Conservation (phyloP, 345 rosid species). For the Lepidium africanum region DNA sequence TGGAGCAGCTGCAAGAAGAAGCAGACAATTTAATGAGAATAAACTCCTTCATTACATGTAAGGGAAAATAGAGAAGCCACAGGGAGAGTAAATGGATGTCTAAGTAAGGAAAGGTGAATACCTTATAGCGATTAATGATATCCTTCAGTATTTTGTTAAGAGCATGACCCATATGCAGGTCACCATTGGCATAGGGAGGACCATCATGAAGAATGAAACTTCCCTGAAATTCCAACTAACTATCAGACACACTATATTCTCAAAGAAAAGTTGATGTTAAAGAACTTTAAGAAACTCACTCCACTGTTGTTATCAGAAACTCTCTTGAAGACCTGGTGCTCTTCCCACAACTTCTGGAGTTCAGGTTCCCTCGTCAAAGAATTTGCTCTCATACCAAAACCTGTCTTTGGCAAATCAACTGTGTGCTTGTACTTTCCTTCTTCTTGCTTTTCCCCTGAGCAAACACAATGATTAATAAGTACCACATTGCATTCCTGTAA, state of each 20-base stretch:
- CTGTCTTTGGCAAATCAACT: constrained; percentile 78
- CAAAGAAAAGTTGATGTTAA: constrained; percentile 7
- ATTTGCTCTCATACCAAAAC: constrained; percentile 87
- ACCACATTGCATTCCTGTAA: background rate
- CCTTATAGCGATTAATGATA: constrained; percentile 92
- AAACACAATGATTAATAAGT: constrained; percentile 9
- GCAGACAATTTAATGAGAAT: constrained; percentile 5
- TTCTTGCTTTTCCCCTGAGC: constrained; percentile 69
- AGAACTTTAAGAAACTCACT: constrained; percentile 40
- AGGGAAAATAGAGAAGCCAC: background rate
- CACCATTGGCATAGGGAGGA: constrained; percentile 97
- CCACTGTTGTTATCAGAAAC: constrained; percentile 65
- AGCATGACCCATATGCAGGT: constrained; percentile 93
- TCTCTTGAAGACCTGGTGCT: constrained; percentile 70
- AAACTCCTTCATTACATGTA: background rate
- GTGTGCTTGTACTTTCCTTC: constrained; percentile 92
- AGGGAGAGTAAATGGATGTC: background rate
- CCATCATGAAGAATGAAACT: constrained; percentile 93
- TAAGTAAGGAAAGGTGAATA: constrained; percentile 17
- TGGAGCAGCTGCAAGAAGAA: constrained; percentile 63
- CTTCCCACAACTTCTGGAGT: constrained; percentile 86
- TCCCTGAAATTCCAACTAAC: constrained; percentile 41
- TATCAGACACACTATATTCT: constrained; percentile 29
- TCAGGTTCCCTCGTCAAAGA: constrained; percentile 85
- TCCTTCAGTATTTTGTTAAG: constrained; percentile 93